phyloP scores from a whole-genome alignment of 1,139 yeast species.

The Suhomyces choctaworum region DNA sequence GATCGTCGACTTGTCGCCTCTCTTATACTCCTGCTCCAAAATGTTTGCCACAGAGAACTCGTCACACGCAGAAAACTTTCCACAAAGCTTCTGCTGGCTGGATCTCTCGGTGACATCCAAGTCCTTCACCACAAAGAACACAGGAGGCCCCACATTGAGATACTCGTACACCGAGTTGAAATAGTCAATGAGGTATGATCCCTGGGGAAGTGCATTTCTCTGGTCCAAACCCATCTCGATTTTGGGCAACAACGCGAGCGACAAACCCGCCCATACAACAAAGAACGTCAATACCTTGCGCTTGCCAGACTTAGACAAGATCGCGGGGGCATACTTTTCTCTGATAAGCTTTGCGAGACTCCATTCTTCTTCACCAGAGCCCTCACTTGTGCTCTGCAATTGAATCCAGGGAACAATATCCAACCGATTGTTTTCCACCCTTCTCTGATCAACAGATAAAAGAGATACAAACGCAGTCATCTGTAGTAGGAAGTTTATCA shows the following conservation, averaged over 20 bases:
- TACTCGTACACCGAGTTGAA: slow-evolving; percentile 73
- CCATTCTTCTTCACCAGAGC: slow-evolving; percentile 21
- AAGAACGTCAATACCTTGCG: slow-evolving; percentile 56
- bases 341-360: slow-evolving; percentile 29
- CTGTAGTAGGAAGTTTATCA: slow-evolving; percentile 75
- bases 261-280: slow-evolving; percentile 61
- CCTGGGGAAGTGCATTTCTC: slow-evolving; percentile 79
- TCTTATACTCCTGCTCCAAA: slow-evolving; percentile 80
- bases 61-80: slow-evolving; percentile 82
- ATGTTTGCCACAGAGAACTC: slow-evolving; percentile 77
- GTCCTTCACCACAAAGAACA: slow-evolving; percentile 74
- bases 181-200: slow-evolving; percentile 77
- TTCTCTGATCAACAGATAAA: slow-evolving; percentile 63
- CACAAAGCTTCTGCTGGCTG: slow-evolving; percentile 77
- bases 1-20: slow-evolving; percentile 64
- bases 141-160: slow-evolving; percentile 88
- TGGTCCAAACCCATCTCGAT: slow-evolving; percentile 84
- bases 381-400: slow-evolving; percentile 12
- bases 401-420: slow-evolving; percentile 58
- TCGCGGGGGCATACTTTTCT: slow-evolving; percentile 52
- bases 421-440: slow-evolving; percentile 58
- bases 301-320: slow-evolving; percentile 50
- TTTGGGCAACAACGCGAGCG: slow-evolving; percentile 67
- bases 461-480: slow-evolving; percentile 79
- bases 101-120: slow-evolving; percentile 59